A percentile compares a stretch with the other conserved stretches of the same genome.
phyloP scores from a whole-genome alignment of 768 basidiomycete genomes.

The Suillus lakei region DNA sequence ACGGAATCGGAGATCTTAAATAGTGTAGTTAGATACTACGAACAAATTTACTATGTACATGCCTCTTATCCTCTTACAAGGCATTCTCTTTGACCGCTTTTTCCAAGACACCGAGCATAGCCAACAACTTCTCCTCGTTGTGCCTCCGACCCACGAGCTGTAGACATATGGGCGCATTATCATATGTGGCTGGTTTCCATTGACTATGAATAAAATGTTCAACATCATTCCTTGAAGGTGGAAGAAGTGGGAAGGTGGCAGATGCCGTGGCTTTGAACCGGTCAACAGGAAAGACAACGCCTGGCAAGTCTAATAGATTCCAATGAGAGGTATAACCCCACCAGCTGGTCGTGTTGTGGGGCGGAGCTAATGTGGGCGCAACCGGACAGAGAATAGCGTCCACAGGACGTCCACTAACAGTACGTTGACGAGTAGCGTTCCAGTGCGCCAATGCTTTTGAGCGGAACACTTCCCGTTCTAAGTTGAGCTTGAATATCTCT shows the following conservation, averaged over 20 bases:
- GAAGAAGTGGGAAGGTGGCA: constrained; percentile 11
- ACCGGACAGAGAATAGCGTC: constrained; percentile 54
- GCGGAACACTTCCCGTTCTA: constrained; percentile 48
- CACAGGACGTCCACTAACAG: constrained; percentile 47
- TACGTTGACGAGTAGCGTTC: constrained; percentile 44
- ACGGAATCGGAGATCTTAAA: neutral
- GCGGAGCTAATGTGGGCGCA: constrained; percentile 51
- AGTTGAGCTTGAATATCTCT: constrained; percentile 50
- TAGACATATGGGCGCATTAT: constrained; percentile 49
- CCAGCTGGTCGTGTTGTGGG: constrained; percentile 52
- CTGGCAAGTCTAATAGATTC: constrained; percentile 56
- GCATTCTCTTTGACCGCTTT: constrained; percentile 14
- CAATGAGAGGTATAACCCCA: constrained; percentile 57
- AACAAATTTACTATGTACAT: neutral
- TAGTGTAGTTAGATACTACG: neutral
- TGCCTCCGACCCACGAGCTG: constrained; percentile 56
- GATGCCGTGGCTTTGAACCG: constrained; percentile 34
- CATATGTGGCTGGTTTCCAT: constrained; percentile 47
- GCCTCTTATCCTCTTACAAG: neutral
- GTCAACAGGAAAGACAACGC: constrained; percentile 52
- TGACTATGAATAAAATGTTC: constrained; percentile 42
- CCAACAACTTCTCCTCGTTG: constrained; percentile 54
- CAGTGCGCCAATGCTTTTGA: constrained; percentile 46
- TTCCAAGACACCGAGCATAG: constrained; percentile 48
- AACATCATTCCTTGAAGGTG: constrained; percentile 38